phyloP scores from a whole-genome alignment of 306 rosid genomes.

The Cyclanthera cordifolia region DNA sequence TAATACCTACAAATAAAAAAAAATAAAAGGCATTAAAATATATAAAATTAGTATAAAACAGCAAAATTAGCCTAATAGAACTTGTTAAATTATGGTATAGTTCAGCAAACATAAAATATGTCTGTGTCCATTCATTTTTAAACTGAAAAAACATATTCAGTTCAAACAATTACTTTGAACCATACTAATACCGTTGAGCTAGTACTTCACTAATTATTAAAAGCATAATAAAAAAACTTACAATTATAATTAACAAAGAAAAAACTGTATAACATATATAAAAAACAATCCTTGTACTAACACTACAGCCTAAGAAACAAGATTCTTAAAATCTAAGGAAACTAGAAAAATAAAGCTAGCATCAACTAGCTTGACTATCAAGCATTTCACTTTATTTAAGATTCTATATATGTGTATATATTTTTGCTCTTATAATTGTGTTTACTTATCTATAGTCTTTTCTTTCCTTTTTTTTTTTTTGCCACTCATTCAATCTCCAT shows the following conservation, averaged over 20 bases:
- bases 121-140: too few relatives aligned
- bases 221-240: background rate
- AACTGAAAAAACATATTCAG: too few relatives aligned
- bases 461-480: background rate
- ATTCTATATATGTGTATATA: background rate
- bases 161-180: too few relatives aligned
- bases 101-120: too few relatives aligned
- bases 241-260: background rate
- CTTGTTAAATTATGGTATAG: too few relatives aligned
- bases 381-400: background rate
- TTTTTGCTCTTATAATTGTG: background rate
- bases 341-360: background rate
- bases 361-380: background rate
- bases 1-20: background rate
- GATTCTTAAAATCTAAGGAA: background rate
- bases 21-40: background rate
- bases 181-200: too few relatives aligned
- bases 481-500: background rate
- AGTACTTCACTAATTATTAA: too few relatives aligned
- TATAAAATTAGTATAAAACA: background rate
- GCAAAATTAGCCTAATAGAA: background rate
- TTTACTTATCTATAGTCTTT: background rate
- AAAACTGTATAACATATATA: background rate
- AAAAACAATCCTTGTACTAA: background rate
- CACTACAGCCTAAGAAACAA: background rate